These are phyloP conservation scores for Misopates orontium DNA, from an alignment of 257 asterid species.

Conservation along the genomic window DNA sequence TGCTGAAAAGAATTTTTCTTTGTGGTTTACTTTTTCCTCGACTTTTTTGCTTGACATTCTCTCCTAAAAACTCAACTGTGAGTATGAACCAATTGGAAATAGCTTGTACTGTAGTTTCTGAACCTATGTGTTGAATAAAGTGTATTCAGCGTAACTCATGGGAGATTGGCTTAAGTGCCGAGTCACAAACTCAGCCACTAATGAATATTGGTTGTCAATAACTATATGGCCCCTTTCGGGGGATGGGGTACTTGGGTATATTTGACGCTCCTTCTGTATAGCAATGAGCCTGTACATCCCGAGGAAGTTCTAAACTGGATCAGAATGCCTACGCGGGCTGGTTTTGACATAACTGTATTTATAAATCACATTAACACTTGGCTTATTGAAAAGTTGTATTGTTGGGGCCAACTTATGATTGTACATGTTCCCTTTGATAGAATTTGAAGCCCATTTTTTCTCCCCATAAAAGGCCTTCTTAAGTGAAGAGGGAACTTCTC, in stretches of 20 bases:
- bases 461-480: no score
- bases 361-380: constrained; percentile 3
- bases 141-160: not conserved
- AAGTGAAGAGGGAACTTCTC: no score
- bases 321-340: not conserved
- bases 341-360: constrained; percentile 14
- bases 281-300: not conserved
- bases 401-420: constrained; percentile 7
- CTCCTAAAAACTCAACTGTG: no score
- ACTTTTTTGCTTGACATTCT: no score
- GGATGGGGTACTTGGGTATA: constrained; percentile 1
- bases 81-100: no score
- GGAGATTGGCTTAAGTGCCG: not conserved
- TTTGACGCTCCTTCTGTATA: not conserved
- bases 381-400: constrained; percentile 5
- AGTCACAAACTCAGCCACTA: not conserved
- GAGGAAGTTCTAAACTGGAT: not conserved
- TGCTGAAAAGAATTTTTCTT: no score
- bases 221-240: not conserved
- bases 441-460: no score
- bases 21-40: no score
- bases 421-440: no score
- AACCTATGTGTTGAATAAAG: not conserved
- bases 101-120: no score
- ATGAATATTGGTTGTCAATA: constrained; percentile 1